Evolutionary conservation across 2,329 filamentous ascomycete species (phyloP), one percentile per base, ranked within the genome.

Genomic region (Clarireedia hainanense): DNA sequence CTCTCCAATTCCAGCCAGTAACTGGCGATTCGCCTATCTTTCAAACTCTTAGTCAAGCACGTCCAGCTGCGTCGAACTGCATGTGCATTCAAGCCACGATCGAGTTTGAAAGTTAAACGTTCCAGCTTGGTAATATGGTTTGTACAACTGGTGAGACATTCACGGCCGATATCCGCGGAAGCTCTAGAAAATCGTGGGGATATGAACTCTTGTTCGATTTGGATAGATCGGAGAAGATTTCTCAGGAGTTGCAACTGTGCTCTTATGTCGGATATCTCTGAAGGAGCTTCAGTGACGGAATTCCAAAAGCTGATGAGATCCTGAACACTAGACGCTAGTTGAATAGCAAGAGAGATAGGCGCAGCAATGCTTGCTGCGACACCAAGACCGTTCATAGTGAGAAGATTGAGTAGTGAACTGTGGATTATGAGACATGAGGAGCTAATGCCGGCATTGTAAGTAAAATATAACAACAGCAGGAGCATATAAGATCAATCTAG

Each of bases 381-480:
- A 20, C 9, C 85, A 0, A 78, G 78, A 2, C 83, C 83, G 0
- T 71, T 86, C 0, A 75, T 86, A 0, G 27, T 27, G 43, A 7
- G 14, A 15, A 24, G 26, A 7, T 30, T 14, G 4, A 26, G 9
- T 30, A 7, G n/a, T 15, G 23, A 47, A 26, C 6, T 6, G 20
- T 6, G 23, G 23, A 30, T 15, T 23, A 7, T 5, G 20, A 27
- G 14, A 46, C 39, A n/a, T 14, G 39, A 42, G 7, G 10, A 15
- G 20, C 43, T 26, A n/a, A 14, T 14, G 26, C 20, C 26, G 23
- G 20, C 6, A 4, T 14, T 47, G 43, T 47, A 47, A 23, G 43
- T 47, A 26, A 47, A 43, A 26, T 14, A 26, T 27, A 23, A 42
- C n/a, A 17, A 23, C 43, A 7, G 9, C 9, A 15, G 10, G 23